A percentile compares a stretch with the other conserved stretches of the same genome.
These are phyloP conservation scores for Triangularia verruculosa DNA, from an alignment of 2,329 filamentous ascomycete species.

Conservation along the genomic window DNA sequence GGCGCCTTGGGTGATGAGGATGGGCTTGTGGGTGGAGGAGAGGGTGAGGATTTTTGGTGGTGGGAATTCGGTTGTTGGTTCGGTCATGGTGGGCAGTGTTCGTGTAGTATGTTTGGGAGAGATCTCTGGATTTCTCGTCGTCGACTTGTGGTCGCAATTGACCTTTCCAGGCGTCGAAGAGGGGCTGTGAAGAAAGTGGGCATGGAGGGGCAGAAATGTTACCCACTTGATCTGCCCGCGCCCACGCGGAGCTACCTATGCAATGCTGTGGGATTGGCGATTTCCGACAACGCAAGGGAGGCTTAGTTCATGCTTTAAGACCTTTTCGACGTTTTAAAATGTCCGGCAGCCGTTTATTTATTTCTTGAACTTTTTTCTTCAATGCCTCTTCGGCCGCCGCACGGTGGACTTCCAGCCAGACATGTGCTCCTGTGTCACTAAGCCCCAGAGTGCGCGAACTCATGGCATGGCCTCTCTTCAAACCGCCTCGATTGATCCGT, in stretches of 20 bases:
- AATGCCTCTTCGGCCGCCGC: neutral
- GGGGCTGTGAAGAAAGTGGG: neutral
- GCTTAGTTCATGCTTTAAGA: neutral
- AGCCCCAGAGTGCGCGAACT: no score
- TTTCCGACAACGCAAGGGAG: neutral
- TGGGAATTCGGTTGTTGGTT: slow-evolving; percentile 45
- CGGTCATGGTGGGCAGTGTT: neutral
- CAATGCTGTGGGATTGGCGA: neutral
- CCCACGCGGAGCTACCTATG: neutral
- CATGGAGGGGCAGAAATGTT: neutral
- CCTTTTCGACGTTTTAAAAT: neutral
- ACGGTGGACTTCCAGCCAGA: no score
- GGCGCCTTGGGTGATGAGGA: slow-evolving; percentile 85
- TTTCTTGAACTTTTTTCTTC: neutral
- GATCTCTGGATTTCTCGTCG: neutral
- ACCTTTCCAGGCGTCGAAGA: neutral
- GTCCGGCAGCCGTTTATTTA: neutral
- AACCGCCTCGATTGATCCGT: neutral
- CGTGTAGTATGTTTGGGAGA: no score
- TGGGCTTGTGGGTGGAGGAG: slow-evolving; percentile 57
- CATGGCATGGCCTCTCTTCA: no score
- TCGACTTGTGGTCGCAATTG: neutral
- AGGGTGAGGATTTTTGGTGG: slow-evolving; percentile 56
- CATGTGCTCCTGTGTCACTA: no score
- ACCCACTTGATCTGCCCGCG: neutral